These are phyloP conservation scores for Cutaneotrichosporon dermatis DNA, from an alignment of 1,284 basidiomycete genomes.

Conservation along the genomic window DNA sequence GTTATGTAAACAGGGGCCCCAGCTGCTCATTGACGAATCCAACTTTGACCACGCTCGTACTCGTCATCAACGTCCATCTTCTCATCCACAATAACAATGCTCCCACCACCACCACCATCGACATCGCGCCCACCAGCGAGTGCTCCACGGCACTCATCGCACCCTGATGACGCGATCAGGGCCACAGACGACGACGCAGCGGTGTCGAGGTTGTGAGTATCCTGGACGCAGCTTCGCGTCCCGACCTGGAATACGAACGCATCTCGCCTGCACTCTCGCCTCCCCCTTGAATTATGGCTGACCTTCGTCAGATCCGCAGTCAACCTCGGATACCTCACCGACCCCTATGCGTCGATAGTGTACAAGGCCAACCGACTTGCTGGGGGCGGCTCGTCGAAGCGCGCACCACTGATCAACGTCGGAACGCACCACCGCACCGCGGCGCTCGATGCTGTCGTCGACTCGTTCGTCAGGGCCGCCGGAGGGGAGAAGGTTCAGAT, in stretches of 20 bases:
- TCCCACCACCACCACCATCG: background rate
- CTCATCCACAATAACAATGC: background rate
- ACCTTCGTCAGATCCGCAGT: slow-evolving; percentile 58
- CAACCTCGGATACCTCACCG: slow-evolving; percentile 66
- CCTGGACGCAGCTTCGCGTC: background rate
- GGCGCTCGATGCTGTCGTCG: slow-evolving; percentile 73
- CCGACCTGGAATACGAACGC: too few relatives aligned
- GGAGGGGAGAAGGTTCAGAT: slow-evolving; percentile 59
- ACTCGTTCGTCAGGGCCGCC: slow-evolving; percentile 60
- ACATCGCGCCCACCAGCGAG: background rate
- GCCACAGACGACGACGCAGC: slow-evolving; percentile 71
- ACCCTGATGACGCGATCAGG: slow-evolving; percentile 59
- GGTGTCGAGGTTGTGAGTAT: slow-evolving; percentile 62
- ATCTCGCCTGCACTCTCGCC: too few relatives aligned
- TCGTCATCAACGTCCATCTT: background rate
- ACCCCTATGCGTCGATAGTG: slow-evolving; percentile 62
- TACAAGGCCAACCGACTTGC: slow-evolving; percentile 47
- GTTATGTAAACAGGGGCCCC: too few relatives aligned
- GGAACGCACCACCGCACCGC: slow-evolving; percentile 84
- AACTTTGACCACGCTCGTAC: background rate
- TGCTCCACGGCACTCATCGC: slow-evolving; percentile 18
- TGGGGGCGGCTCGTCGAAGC: background rate
- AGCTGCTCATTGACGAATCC: too few relatives aligned
- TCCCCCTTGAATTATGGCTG: too few relatives aligned
- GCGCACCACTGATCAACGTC: slow-evolving; percentile 83